Evolutionary conservation across 2,329 filamentous ascomycete genomes (phyloP).

Genomic region (Neofusicoccum umdonicola): DNA sequence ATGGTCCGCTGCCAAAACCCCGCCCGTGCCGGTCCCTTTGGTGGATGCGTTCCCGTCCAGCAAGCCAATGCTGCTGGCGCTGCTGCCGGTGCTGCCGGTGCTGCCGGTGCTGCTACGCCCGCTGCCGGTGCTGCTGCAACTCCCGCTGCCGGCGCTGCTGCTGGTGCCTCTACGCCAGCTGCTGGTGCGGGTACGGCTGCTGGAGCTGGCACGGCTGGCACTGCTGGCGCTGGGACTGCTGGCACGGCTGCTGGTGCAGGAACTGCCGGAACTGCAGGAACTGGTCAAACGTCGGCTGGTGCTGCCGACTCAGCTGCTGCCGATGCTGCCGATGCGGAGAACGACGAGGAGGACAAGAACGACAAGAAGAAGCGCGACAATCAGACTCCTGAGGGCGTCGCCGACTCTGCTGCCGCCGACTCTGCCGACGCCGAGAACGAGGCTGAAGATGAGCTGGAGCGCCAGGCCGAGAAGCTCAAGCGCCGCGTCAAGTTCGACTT

Average conservation of each 20-base stretch:
- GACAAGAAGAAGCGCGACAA: neutral
- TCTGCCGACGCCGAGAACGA: slow-evolving; percentile 18
- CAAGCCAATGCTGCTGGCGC: slow-evolving; percentile 31
- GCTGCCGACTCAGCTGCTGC: slow-evolving; percentile 17
- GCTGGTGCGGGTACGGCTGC: slow-evolving; percentile 7
- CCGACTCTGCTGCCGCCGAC: slow-evolving; percentile 5
- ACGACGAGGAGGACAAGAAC: neutral
- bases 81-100: slow-evolving; percentile 17
- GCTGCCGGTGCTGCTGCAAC: slow-evolving; percentile 4
- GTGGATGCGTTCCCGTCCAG: slow-evolving; percentile 59
- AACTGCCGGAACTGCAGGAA: slow-evolving; percentile 1
- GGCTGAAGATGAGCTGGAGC: neutral
- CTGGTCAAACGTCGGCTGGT: neutral
- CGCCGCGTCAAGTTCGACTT: neutral
- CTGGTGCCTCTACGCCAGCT: neutral
- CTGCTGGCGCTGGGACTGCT: slow-evolving; percentile 10
- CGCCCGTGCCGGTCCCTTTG: slow-evolving; percentile 61
- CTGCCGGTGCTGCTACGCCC: neutral
- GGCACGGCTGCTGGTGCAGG: neutral
- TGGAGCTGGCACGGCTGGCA: slow-evolving; percentile 10
- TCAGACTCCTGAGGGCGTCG: neutral
- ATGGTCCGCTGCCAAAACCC: slow-evolving; percentile 63
- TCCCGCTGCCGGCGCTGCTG: slow-evolving; percentile 3
- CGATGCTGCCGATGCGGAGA: neutral
- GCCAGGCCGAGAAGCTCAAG: neutral